phyloP scores from a whole-genome alignment of 2,329 filamentous ascomycete genomes.

The Neoarthrinium moseri region DNA sequence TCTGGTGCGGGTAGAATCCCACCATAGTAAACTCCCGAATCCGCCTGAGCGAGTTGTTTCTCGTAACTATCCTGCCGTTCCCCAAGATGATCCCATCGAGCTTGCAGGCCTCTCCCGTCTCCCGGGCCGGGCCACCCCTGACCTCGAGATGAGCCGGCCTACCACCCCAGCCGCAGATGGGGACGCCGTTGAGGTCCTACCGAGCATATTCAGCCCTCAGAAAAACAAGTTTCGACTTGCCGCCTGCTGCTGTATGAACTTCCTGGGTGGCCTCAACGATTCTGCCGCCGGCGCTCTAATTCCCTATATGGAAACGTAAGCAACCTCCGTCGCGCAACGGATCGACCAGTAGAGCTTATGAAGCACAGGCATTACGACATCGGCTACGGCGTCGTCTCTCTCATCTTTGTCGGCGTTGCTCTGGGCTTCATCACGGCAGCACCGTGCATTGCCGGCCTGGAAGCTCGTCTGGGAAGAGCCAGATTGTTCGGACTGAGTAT shows the following conservation, averaged over 20 bases:
- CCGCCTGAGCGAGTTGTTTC: not conserved
- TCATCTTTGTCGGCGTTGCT: conserved; percentile 80
- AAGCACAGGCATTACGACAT: conserved; percentile 62
- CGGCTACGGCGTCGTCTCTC: conserved; percentile 74
- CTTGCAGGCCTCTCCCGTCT: conserved; percentile 21
- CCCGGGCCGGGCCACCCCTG: conserved; percentile 9
- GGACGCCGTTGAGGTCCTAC: conserved; percentile 45
- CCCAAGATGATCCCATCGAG: conserved; percentile 23
- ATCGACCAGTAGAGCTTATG: not conserved
- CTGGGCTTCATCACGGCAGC: conserved; percentile 74
- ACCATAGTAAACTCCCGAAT: not conserved
- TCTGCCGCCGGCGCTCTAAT: conserved; percentile 75
- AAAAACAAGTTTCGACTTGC: conserved; percentile 72
- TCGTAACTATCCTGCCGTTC: not conserved
- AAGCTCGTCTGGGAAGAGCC: conserved; percentile 62
- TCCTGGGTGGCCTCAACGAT: conserved; percentile 73
- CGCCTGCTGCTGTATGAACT: conserved; percentile 62
- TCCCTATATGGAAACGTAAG: conserved; percentile 71
- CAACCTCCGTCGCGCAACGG: conserved; percentile 9
- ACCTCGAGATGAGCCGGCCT: conserved; percentile 51
- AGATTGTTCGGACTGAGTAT: conserved; percentile 61
- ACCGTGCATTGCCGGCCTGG: conserved; percentile 63
- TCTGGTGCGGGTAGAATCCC: conserved; percentile 1
- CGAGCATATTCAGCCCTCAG: conserved; percentile 57
- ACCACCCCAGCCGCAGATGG: conserved; percentile 25